Percentiles rank a stretch among this genome's conserved stretches.
Evolutionary conservation across 106 monocot species (phyloP).

Genomic region (Dendrobium chrysotoxum): DNA sequence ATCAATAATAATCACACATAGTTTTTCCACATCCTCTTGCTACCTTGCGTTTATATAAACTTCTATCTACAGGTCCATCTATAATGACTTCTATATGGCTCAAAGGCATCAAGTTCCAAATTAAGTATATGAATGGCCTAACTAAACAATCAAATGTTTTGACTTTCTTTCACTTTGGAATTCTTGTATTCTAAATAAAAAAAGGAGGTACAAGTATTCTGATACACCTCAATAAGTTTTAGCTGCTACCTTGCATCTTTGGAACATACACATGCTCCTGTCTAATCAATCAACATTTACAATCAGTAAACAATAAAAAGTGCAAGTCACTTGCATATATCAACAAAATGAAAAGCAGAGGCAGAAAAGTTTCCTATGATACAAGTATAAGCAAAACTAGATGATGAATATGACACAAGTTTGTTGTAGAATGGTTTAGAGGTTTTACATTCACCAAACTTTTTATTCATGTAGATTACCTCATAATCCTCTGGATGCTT

Average conservation of each 20-base stretch:
- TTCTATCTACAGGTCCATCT: neutral
- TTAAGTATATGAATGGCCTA: neutral
- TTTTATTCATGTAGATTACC: conserved; percentile 30
- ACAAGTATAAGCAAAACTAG: neutral
- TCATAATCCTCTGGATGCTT: conserved; percentile 70
- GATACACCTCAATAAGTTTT: neutral
- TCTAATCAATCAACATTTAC: too few relatives aligned
- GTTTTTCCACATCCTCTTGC: neutral
- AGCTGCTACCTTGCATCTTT: neutral
- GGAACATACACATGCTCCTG: too few relatives aligned
- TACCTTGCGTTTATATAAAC: neutral
- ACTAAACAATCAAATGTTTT: neutral
- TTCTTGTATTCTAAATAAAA: neutral
- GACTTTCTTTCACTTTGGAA: neutral
- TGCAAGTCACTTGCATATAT: too few relatives aligned
- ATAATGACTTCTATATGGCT: neutral
- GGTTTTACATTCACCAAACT: neutral
- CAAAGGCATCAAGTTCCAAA: neutral
- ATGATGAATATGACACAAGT: neutral
- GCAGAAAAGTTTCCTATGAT: neutral
- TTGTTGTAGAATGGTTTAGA: neutral
- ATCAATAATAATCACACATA: neutral
- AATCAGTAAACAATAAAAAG: too few relatives aligned
- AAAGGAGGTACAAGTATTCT: neutral
- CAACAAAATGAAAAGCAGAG: too few relatives aligned